Conservation (phyloP, 2,329 filamentous ascomycete species). For the Leptographium flavum region DNA sequence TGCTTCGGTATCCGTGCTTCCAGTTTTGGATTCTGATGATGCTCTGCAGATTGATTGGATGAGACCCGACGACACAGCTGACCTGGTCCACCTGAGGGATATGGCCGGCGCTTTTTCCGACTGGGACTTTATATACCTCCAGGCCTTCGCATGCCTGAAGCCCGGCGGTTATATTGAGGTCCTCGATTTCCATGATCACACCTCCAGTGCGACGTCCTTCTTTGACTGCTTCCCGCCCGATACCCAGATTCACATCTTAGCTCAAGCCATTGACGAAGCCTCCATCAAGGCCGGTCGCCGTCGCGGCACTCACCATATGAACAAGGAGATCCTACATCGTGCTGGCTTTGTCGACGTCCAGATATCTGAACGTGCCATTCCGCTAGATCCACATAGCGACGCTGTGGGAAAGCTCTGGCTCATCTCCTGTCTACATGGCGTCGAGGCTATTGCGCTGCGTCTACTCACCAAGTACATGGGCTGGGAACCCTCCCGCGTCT, state of each 20-base stretch:
- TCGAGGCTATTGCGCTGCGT: slow-evolving; percentile 30
- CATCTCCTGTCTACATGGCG: slow-evolving; percentile 24
- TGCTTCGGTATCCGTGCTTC: slow-evolving; percentile 6
- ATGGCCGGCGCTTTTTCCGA: slow-evolving; percentile 42
- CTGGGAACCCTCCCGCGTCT: slow-evolving; percentile 35
- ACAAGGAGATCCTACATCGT: slow-evolving; percentile 18
- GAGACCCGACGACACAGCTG: slow-evolving; percentile 33
- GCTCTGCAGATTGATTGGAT: slow-evolving; percentile 33
- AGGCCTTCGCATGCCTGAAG: slow-evolving; percentile 36
- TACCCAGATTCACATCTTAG: slow-evolving; percentile 24
- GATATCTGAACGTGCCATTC: slow-evolving; percentile 26
- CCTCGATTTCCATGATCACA: slow-evolving; percentile 23
- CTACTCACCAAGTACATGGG: slow-evolving; percentile 37
- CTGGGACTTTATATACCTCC: slow-evolving; percentile 39
- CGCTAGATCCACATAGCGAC: slow-evolving; percentile 28
- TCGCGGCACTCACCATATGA: slow-evolving; percentile 10
- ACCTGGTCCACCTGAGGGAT: slow-evolving; percentile 41
- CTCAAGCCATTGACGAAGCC: slow-evolving; percentile 18
- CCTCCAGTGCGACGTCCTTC: slow-evolving; percentile 18
- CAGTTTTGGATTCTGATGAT: background rate
- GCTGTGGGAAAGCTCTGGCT: slow-evolving; percentile 30
- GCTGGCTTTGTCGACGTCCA: slow-evolving; percentile 31
- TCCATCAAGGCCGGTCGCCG: slow-evolving; percentile 24
- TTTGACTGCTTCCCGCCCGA: slow-evolving; percentile 20
- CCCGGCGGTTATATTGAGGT: slow-evolving; percentile 39